Conservation (phyloP, 2,329 filamentous ascomycete species). For the Exophiala sideris region DNA sequence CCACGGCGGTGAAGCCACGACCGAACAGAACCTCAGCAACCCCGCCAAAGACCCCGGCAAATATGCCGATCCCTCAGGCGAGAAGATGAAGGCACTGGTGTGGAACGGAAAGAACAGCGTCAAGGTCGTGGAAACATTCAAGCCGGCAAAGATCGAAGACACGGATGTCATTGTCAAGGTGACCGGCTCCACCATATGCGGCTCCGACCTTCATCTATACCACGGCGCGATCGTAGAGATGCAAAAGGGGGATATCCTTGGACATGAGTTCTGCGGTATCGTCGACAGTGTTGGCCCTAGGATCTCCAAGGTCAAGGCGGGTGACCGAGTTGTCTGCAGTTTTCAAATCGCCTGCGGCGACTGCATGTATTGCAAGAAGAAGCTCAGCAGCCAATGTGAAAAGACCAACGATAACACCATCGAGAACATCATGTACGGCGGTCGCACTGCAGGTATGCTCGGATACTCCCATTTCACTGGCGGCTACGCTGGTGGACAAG, state of each 20-base stretch:
- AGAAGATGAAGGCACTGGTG: conserved; percentile 73
- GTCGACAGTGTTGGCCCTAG: conserved; percentile 55
- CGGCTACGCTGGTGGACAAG: conserved; percentile 82
- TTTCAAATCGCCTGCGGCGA: conserved; percentile 72
- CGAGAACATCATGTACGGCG: conserved; percentile 73
- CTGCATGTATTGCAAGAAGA: conserved; percentile 76
- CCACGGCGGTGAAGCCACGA: conserved; percentile 63
- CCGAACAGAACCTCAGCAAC: conserved; percentile 66
- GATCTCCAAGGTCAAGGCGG: conserved; percentile 54
- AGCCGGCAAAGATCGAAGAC: conserved; percentile 69
- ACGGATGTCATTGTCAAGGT: conserved; percentile 77
- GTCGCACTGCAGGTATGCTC: conserved; percentile 69
- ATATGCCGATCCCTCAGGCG: conserved; percentile 50
- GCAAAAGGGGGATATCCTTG: conserved; percentile 64
- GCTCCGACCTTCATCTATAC: conserved; percentile 55
- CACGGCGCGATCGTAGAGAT: conserved; percentile 56
- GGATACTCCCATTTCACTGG: conserved; percentile 74
- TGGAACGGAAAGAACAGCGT: conserved; percentile 84
- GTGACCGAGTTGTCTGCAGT: conserved; percentile 72
- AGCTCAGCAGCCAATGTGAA: conserved; percentile 52
- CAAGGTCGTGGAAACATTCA: conserved; percentile 66
- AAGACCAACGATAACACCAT: conserved; percentile 69
- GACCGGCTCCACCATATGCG: conserved; percentile 63
- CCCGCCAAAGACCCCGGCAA: conserved; percentile 55
- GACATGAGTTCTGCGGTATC: conserved; percentile 55